Percentiles rank a stretch among this genome's conserved stretches.
These are phyloP conservation scores for Aspergillus sclerotiicarbonarius DNA, from an alignment of 495 filamentous ascomycete genomes.

Conservation along the genomic window DNA sequence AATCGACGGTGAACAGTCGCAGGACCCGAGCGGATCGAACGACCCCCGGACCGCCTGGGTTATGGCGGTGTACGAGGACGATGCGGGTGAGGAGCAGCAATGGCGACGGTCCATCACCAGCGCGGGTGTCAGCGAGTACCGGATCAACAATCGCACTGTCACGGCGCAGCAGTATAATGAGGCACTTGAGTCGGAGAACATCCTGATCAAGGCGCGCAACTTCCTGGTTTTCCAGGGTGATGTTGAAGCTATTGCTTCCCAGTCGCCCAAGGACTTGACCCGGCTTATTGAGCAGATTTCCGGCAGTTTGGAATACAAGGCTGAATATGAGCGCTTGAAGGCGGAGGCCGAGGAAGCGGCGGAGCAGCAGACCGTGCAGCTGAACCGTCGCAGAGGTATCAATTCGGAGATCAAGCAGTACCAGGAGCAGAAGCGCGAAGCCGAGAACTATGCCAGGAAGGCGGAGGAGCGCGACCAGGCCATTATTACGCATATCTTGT, in stretches of 20 bases:
- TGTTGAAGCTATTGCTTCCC: constrained; percentile 95
- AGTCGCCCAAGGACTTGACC: constrained; percentile 91
- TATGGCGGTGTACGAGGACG: constrained; percentile 98
- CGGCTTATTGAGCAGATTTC: constrained; percentile 96
- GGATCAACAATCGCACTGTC: constrained; percentile 89
- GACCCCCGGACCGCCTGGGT: constrained; percentile 97
- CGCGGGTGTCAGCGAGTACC: constrained; percentile 86
- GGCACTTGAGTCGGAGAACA: constrained; percentile 88
- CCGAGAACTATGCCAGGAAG: constrained; percentile 85
- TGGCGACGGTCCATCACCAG: constrained; percentile 96
- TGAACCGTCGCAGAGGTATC: constrained; percentile 85
- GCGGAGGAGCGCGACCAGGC: constrained; percentile 87
- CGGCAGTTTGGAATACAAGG: constrained; percentile 91
- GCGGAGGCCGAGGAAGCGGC: constrained; percentile 79
- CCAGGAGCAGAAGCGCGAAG: constrained; percentile 94
- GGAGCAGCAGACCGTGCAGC: constrained; percentile 82
- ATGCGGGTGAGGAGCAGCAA: constrained; percentile 89
- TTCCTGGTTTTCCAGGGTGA: constrained; percentile 99
- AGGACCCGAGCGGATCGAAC: constrained; percentile 54
- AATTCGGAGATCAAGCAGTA: constrained; percentile 98
- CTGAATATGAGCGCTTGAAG: constrained; percentile 88
- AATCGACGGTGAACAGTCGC: constrained; percentile 39
- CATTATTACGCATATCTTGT: constrained; percentile 89
- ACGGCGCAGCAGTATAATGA: constrained; percentile 92
- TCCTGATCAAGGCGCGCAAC: constrained; percentile 95